Conservation (phyloP, 306 rosid species). For the Pyrus communis region DNA sequence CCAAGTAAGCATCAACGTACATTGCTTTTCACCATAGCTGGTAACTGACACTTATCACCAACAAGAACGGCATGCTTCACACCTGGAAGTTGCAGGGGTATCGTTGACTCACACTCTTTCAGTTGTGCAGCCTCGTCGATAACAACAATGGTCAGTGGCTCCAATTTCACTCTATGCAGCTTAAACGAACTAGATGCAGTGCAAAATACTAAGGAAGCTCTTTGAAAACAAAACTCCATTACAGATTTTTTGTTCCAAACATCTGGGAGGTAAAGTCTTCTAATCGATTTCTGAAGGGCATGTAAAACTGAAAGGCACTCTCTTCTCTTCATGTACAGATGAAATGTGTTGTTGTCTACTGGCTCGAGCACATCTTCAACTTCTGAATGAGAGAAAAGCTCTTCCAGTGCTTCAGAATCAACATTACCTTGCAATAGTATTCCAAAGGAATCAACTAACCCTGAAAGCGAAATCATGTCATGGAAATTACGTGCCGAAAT, state of each 20-base stretch:
- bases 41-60: slow-evolving; percentile 69
- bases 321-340: slow-evolving; percentile 21
- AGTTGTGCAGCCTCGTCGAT: slow-evolving; percentile 76
- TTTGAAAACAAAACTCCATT: slow-evolving; percentile 35
- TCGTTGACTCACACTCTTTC: slow-evolving; percentile 65
- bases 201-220: slow-evolving; percentile 49
- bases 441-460: slow-evolving; percentile 29
- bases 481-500: slow-evolving; percentile 20
- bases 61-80: slow-evolving; percentile 50
- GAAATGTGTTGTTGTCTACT: not conserved
- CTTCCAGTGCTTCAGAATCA: slow-evolving; percentile 32
- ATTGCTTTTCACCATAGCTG: slow-evolving; percentile 52
- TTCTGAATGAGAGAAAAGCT: slow-evolving; percentile 22
- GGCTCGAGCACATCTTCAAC: not conserved
- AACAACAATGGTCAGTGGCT: slow-evolving; percentile 37
- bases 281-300: slow-evolving; percentile 28
- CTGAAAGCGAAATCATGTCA: slow-evolving; percentile 18
- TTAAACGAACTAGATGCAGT: slow-evolving; percentile 57
- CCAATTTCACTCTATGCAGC: slow-evolving; percentile 25
- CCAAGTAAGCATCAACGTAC: slow-evolving; percentile 20
- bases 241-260: not conserved
- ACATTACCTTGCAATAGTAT: slow-evolving; percentile 12
- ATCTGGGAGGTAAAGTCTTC: slow-evolving; percentile 26
- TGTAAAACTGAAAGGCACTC: slow-evolving; percentile 32
- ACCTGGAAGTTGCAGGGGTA: slow-evolving; percentile 50